Evolutionary conservation across 805 yeast genomes (phyloP).

Genomic region (Wickerhamomyces silvicola): DNA sequence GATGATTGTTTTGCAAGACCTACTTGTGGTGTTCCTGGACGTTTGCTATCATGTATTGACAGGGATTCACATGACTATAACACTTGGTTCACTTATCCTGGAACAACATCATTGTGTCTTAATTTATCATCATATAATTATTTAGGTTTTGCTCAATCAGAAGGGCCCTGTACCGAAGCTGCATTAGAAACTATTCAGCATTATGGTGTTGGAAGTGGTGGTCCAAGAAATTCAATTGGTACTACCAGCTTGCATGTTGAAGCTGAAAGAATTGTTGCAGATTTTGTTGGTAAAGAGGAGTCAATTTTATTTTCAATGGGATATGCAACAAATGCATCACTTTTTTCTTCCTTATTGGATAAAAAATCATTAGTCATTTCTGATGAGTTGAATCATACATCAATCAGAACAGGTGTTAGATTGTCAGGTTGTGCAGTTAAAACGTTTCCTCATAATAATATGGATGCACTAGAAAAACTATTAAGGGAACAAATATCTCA

Average conservation of each 20-base stretch:
- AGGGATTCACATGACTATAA: constrained; percentile 64
- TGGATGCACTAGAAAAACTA: constrained; percentile 68
- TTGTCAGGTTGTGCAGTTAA: constrained; percentile 89
- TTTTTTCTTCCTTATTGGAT: constrained; percentile 79
- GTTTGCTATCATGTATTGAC: constrained; percentile 76
- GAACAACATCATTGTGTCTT: constrained; percentile 68
- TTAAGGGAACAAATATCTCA: constrained; percentile 81
- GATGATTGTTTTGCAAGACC: constrained; percentile 96
- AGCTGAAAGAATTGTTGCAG: constrained; percentile 74
- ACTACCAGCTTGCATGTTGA: constrained; percentile 65
- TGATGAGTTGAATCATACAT: constrained; percentile 92
- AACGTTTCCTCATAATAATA: constrained; percentile 88
- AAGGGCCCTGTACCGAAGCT: constrained; percentile 81
- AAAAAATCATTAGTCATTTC: constrained; percentile 85
- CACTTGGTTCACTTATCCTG: constrained; percentile 64
- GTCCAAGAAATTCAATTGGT: constrained; percentile 72
- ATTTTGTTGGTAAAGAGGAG: constrained; percentile 87
- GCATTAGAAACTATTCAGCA: constrained; percentile 58
- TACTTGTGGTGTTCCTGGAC: constrained; percentile 96
- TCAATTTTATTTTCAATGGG: constrained; percentile 89
- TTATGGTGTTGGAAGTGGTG: constrained; percentile 74
- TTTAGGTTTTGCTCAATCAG: constrained; percentile 93
- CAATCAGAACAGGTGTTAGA: constrained; percentile 92
- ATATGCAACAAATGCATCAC: constrained; percentile 87
- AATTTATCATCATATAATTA: constrained; percentile 90